Conservation (phyloP, 1,284 basidiomycete species). For the Tylopilus sp. region DNA sequence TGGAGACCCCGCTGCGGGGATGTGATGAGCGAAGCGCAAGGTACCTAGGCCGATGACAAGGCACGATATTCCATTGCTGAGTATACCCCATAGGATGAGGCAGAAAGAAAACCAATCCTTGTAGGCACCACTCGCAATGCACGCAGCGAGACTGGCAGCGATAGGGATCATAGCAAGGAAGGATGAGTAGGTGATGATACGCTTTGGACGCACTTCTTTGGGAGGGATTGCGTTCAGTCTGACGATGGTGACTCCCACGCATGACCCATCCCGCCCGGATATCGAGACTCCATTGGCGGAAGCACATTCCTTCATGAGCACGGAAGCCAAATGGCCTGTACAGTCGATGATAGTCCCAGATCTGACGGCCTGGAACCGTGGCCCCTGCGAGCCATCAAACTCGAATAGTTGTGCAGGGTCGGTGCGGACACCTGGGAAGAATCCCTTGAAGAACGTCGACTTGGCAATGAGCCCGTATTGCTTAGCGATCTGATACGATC, state of each 20-base stretch:
- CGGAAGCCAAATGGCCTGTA: constrained; percentile 16
- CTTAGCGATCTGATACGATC: constrained; percentile 29
- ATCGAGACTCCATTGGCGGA: constrained; percentile 1
- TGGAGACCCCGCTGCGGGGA: constrained; percentile 19
- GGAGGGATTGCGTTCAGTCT: constrained; percentile 13
- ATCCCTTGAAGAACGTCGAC: constrained; percentile 25
- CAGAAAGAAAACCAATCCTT: constrained; percentile 27
- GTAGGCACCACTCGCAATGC: constrained; percentile 18
- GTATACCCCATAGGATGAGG: constrained; percentile 31
- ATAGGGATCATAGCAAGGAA: background rate
- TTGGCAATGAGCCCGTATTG: constrained; percentile 28
- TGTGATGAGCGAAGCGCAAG: constrained; percentile 20
- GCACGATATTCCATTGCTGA: constrained; percentile 28
- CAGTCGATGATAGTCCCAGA: constrained; percentile 18
- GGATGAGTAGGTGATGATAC: constrained; percentile 10
- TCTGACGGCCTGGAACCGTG: constrained; percentile 15
- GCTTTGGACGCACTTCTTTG: constrained; percentile 4
- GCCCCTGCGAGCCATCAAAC: constrained; percentile 25
- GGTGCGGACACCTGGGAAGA: constrained; percentile 30
- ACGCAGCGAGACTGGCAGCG: background rate
- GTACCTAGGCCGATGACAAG: constrained; percentile 25
- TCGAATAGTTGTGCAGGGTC: constrained; percentile 24
- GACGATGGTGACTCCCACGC: constrained; percentile 22
- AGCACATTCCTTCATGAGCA: constrained; percentile 16
- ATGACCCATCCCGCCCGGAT: constrained; percentile 15